phyloP scores from a whole-genome alignment of 345 rosid species.

The Rhizophora mangle region DNA sequence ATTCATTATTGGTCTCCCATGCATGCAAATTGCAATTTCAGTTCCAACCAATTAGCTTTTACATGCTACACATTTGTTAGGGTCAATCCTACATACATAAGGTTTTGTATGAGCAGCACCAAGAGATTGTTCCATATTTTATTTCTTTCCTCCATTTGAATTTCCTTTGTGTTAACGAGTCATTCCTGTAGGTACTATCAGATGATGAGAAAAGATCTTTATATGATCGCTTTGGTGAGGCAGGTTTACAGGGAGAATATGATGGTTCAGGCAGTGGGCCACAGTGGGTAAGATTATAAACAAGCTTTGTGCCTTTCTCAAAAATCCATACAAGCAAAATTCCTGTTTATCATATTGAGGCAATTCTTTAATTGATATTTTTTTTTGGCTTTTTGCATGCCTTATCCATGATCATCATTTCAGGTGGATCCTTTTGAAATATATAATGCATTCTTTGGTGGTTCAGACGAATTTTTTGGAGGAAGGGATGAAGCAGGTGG shows the following conservation, averaged over 20 bases:
- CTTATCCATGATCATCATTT: background rate
- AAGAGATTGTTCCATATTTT: no score
- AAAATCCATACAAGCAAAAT: background rate
- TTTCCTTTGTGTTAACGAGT: conserved; percentile 34
- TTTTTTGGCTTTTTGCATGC: background rate
- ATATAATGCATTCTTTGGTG: conserved; percentile 78
- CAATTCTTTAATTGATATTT: background rate
- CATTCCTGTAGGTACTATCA: conserved; percentile 73
- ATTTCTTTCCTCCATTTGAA: background rate
- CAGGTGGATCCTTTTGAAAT: conserved; percentile 90
- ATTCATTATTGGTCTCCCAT: no score
- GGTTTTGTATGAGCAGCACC: no score
- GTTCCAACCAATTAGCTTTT: background rate
- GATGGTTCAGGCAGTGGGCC: conserved; percentile 49
- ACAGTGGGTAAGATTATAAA: conserved; percentile 46
- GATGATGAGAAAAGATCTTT: conserved; percentile 86
- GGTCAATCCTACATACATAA: no score
- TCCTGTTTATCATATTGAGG: conserved; percentile 1
- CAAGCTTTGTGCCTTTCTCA: conserved; percentile 11
- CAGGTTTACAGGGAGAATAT: conserved; percentile 58
- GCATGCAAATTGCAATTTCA: background rate
- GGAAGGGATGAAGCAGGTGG: conserved; percentile 53
- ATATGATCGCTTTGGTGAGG: conserved; percentile 87
- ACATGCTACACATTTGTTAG: no score
- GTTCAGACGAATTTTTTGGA: conserved; percentile 66